Evolutionary conservation across 2,329 filamentous ascomycete species (phyloP).

Genomic region (Lecanicillium sp.): DNA sequence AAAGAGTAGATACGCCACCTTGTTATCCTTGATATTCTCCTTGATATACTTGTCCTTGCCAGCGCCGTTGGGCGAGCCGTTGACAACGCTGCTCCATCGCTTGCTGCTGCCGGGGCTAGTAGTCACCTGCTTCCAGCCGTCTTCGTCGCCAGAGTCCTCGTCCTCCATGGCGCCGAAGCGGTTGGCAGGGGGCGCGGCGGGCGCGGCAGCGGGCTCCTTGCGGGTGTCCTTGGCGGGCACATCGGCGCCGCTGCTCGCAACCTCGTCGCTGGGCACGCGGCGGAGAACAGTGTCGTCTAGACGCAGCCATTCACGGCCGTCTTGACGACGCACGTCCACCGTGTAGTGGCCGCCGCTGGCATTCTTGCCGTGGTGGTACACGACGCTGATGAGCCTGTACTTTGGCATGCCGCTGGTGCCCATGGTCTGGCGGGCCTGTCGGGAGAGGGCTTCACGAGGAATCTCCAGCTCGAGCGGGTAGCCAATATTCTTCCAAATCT

Average conservation of each 20-base stretch:
- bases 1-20: conserved; percentile 94
- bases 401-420: conserved; percentile 65
- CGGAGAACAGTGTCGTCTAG: conserved; percentile 90
- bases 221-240: conserved; percentile 52
- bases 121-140: conserved; percentile 77
- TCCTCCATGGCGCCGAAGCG: conserved; percentile 66
- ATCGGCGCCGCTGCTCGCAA: conserved; percentile 76
- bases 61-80: conserved; percentile 51
- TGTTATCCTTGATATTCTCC: conserved; percentile 77
- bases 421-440: conserved; percentile 56
- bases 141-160: conserved; percentile 58
- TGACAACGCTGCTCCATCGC: conserved; percentile 59
- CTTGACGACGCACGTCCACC: conserved; percentile 90
- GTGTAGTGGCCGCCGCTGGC: conserved; percentile 96
- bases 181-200: conserved; percentile 48
- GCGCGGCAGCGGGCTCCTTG: conserved; percentile 16
- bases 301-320: conserved; percentile 92
- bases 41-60: conserved; percentile 50
- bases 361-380: conserved; percentile 97
- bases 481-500: conserved; percentile 97
- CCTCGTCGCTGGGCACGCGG: conserved; percentile 78
- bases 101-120: conserved; percentile 57
- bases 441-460: conserved; percentile 79
- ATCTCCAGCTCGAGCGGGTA: conserved; percentile 94
- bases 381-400: conserved; percentile 81